Percentiles rank a stretch among this genome's conserved stretches.
phyloP scores from a whole-genome alignment of 495 filamentous ascomycete genomes.

The Lindgomyces ingoldianus region DNA sequence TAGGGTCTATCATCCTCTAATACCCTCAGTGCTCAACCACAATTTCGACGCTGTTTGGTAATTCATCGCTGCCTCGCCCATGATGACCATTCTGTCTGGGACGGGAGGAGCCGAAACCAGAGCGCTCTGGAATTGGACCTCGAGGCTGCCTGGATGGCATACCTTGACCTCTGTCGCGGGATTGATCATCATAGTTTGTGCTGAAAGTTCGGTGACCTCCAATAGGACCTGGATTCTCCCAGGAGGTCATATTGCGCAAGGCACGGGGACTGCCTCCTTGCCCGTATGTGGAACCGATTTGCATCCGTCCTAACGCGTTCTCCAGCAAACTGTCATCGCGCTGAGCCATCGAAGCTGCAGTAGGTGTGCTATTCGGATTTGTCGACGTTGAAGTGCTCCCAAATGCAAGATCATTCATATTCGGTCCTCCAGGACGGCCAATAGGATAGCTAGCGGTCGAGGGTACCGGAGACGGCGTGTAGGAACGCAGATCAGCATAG shows the following conservation, averaged over 20 bases:
- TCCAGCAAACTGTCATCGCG: conserved; percentile 68
- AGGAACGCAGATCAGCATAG: conserved; percentile 91
- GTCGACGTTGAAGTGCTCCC: conserved; percentile 57
- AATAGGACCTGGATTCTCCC: conserved; percentile 74
- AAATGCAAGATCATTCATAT: conserved; percentile 24
- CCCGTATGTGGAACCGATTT: conserved; percentile 62
- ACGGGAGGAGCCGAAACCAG: conserved; percentile 67
- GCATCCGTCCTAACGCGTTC: conserved; percentile 66
- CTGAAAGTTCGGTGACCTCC: conserved; percentile 80
- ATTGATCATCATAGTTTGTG: conserved; percentile 65
- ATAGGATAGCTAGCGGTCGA: conserved; percentile 87
- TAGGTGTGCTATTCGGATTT: conserved; percentile 75
- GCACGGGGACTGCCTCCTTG: conserved; percentile 60
- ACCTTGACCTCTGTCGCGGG: conserved; percentile 56
- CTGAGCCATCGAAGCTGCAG: conserved; percentile 63
- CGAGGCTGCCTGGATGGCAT: conserved; percentile 78
- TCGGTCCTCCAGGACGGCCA: conserved; percentile 40
- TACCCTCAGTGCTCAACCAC: conserved; percentile 44
- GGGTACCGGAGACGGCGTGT: conserved; percentile 88
- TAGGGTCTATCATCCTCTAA: not conserved
- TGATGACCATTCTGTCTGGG: conserved; percentile 78
- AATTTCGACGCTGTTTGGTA: conserved; percentile 57
- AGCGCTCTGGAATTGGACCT: conserved; percentile 73
- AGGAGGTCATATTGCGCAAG: conserved; percentile 66
- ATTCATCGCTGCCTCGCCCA: conserved; percentile 76